Conservation (phyloP, 1,139 yeast species). For the Fermentozyma sake region DNA sequence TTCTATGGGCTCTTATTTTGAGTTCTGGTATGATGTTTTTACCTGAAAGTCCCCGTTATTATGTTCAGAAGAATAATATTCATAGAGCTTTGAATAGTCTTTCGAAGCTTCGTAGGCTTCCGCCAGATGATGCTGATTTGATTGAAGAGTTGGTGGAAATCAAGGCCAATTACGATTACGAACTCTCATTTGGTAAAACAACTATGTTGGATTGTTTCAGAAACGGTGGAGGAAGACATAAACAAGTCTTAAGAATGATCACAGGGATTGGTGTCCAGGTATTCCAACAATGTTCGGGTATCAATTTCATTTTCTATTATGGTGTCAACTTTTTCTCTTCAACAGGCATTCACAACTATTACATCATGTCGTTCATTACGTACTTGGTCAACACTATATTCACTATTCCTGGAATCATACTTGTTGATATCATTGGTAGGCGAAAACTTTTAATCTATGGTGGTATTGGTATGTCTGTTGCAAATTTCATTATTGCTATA, state of each 20-base stretch:
- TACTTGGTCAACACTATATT: conserved; percentile 67
- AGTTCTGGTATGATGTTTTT: conserved; percentile 61
- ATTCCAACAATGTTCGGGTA: conserved; percentile 74
- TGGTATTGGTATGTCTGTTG: conserved; percentile 58
- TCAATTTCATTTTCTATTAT: conserved; percentile 74
- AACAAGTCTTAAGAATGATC: conserved; percentile 57
- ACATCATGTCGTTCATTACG: conserved; percentile 64
- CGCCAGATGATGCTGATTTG: conserved; percentile 54
- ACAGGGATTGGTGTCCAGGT: conserved; percentile 70
- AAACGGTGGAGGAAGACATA: conserved; percentile 61
- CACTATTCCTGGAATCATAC: conserved; percentile 66
- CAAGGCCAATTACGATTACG: conserved; percentile 74
- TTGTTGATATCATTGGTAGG: conserved; percentile 67
- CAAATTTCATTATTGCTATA: conserved; percentile 62
- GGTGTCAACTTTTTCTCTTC: conserved; percentile 69
- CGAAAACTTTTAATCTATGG: conserved; percentile 58
- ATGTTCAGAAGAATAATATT: conserved; percentile 57
- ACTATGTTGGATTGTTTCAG: conserved; percentile 58
- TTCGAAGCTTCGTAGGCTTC: conserved; percentile 38
- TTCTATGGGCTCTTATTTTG: conserved; percentile 59
- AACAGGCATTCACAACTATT: conserved; percentile 57
- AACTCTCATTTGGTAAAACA: conserved; percentile 57
- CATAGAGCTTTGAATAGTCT: conserved; percentile 51
- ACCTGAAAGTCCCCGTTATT: conserved; percentile 75
- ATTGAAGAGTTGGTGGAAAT: conserved; percentile 75